Conservation (phyloP, 352 stramenopile genomes). For the Phytophthora foliorum region DNA sequence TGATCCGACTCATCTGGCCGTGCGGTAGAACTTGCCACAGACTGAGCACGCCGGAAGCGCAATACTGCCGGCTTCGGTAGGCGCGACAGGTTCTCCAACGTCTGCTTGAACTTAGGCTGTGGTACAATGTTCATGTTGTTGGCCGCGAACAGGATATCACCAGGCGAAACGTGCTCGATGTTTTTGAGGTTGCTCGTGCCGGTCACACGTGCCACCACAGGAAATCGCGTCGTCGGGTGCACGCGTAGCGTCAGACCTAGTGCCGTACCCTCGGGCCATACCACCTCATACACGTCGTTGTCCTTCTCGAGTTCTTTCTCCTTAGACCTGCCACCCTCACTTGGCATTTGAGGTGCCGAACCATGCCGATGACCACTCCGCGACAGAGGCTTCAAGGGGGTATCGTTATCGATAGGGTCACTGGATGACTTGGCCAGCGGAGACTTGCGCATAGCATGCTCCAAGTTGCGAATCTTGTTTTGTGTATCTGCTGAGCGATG, state of each 20-base stretch:
- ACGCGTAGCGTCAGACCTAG: constrained; percentile 74
- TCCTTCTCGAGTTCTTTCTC: constrained; percentile 50
- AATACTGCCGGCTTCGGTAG: constrained; percentile 77
- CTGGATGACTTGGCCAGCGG: constrained; percentile 47
- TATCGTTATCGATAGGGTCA: constrained; percentile 45
- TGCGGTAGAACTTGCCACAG: constrained; percentile 40
- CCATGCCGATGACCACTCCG: constrained; percentile 43
- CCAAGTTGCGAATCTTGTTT: constrained; percentile 56
- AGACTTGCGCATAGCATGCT: constrained; percentile 53
- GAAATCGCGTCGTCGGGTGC: constrained; percentile 75
- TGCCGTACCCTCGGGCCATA: constrained; percentile 76
- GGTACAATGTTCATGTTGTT: constrained; percentile 81
- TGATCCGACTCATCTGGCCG: constrained; percentile 59
- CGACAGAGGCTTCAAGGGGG: constrained; percentile 53
- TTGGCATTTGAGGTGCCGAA: constrained; percentile 27
- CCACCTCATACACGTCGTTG: constrained; percentile 74
- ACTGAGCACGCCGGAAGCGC: constrained; percentile 64
- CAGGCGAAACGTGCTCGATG: constrained; percentile 76
- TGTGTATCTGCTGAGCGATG: constrained; percentile 40
- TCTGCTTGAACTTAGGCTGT: constrained; percentile 85
- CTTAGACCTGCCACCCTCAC: constrained; percentile 24
- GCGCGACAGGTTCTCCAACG: constrained; percentile 74
- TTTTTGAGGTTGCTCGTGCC: constrained; percentile 83
- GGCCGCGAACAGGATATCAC: constrained; percentile 75
- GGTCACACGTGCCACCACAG: constrained; percentile 77